phyloP scores from a whole-genome alignment of 768 basidiomycete species.

The Suillus placidus region DNA sequence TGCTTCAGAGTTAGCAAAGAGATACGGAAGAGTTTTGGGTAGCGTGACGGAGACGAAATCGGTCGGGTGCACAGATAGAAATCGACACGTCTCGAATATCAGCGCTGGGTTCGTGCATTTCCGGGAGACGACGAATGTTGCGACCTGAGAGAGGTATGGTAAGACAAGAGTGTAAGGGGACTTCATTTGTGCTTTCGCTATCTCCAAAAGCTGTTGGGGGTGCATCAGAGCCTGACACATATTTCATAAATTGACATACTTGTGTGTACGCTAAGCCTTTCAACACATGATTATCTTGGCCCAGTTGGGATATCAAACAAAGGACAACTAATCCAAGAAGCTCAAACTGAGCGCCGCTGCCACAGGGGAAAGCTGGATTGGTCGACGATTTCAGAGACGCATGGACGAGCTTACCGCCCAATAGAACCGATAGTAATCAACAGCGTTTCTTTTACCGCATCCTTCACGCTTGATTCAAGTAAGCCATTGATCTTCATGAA shows the following conservation, averaged over 20 bases:
- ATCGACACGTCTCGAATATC: constrained; percentile 67
- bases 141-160: constrained; percentile 70
- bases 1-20: constrained; percentile 65
- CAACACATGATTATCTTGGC: constrained; percentile 65
- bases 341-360: constrained; percentile 51
- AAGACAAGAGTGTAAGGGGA: constrained; percentile 64
- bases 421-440: constrained; percentile 63
- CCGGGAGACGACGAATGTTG: constrained; percentile 62
- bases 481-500: constrained; percentile 51
- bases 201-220: constrained; percentile 51
- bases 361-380: constrained; percentile 10
- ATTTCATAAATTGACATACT: constrained; percentile 39
- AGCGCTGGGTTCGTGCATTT: constrained; percentile 60
- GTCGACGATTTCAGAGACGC: not conserved
- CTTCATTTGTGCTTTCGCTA: constrained; percentile 63
- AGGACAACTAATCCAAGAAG: constrained; percentile 61
- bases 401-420: constrained; percentile 38
- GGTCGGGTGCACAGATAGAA: constrained; percentile 56
- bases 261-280: constrained; percentile 71
- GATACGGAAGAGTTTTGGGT: constrained; percentile 62
- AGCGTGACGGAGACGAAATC: constrained; percentile 70
- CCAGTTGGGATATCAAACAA: constrained; percentile 68
- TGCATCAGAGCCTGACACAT: constrained; percentile 8
- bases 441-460: constrained; percentile 62
- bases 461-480: constrained; percentile 45